Conservation (phyloP, 768 basidiomycete genomes). For the Paxillus involutus region DNA sequence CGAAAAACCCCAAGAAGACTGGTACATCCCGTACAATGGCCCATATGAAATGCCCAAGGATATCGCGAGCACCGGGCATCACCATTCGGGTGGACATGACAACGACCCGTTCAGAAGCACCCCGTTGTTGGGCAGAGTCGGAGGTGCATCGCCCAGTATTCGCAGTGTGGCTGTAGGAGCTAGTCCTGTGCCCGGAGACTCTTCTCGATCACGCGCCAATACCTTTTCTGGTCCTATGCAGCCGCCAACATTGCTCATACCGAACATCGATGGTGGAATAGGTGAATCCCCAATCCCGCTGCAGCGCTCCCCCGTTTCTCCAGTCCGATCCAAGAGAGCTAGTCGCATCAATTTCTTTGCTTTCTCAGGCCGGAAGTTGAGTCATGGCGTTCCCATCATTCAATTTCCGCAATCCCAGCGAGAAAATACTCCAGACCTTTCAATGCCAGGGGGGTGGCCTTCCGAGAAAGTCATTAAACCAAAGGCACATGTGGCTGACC, state of each 20-base stretch:
- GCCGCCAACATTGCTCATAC: conserved; percentile 42
- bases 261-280: conserved; percentile 55
- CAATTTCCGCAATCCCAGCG: conserved; percentile 12
- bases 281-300: conserved; percentile 57
- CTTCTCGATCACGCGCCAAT: conserved; percentile 34
- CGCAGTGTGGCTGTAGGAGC: not conserved
- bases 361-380: conserved; percentile 23
- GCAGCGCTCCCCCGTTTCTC: conserved; percentile 18
- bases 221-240: conserved; percentile 27
- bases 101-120: conserved; percentile 30
- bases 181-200: not conserved
- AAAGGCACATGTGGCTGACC: conserved; percentile 10
- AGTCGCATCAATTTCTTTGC: conserved; percentile 37
- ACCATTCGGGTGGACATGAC: conserved; percentile 42
- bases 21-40: conserved; percentile 67
- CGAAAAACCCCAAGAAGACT: conserved; percentile 41
- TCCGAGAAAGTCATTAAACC: conserved; percentile 2
- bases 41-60: conserved; percentile 49
- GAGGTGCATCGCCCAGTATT: conserved; percentile 3
- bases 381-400: conserved; percentile 19
- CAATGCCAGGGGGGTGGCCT: conserved; percentile 19
- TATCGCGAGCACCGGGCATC: conserved; percentile 18
- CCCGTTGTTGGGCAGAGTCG: conserved; percentile 29
- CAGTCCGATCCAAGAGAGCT: conserved; percentile 37
- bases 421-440: conserved; percentile 2